phyloP scores from a whole-genome alignment of 1,139 yeast genomes.

The Taphrina pruni region DNA sequence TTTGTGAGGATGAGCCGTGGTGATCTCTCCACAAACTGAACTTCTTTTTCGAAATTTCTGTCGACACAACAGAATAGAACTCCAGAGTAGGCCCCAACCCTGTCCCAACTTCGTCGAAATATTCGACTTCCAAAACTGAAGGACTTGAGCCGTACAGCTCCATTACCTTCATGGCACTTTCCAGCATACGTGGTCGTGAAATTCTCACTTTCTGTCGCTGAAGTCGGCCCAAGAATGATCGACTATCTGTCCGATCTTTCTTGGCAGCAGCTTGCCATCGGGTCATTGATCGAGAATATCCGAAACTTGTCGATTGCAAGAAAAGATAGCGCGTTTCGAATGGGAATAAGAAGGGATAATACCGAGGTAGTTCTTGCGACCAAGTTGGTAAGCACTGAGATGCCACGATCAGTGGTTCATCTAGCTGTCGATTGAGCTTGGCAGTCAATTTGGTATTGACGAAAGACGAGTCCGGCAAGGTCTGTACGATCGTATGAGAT shows the following conservation, averaged over 20 bases:
- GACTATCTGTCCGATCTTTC: slow-evolving; percentile 46
- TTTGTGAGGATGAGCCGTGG: slow-evolving; percentile 51
- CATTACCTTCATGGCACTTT: slow-evolving; percentile 80
- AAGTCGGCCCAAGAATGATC: slow-evolving; percentile 70
- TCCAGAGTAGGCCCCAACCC: slow-evolving; percentile 96
- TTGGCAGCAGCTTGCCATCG: slow-evolving; percentile 63
- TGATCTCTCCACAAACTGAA: slow-evolving; percentile 73
- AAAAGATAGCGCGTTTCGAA: slow-evolving; percentile 78
- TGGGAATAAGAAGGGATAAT: slow-evolving; percentile 84
- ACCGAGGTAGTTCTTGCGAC: slow-evolving; percentile 73
- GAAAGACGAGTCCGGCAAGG: slow-evolving; percentile 59
- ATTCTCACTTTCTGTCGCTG: slow-evolving; percentile 81
- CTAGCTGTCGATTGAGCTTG: slow-evolving; percentile 82
- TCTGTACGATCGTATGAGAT: slow-evolving; percentile 48
- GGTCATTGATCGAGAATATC: slow-evolving; percentile 81
- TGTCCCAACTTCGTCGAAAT: slow-evolving; percentile 90
- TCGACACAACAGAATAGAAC: slow-evolving; percentile 82
- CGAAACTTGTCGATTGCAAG: slow-evolving; percentile 87
- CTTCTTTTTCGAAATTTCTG: slow-evolving; percentile 66
- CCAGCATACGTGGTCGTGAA: slow-evolving; percentile 70
- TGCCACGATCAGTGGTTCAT: slow-evolving; percentile 86
- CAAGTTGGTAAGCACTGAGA: slow-evolving; percentile 85
- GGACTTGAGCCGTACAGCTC: slow-evolving; percentile 79
- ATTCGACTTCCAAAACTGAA: slow-evolving; percentile 83
- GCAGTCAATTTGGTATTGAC: slow-evolving; percentile 84